Evolutionary conservation across 164 flowering plant species (phyloP).

Genomic region (Brasenia schreberi): DNA sequence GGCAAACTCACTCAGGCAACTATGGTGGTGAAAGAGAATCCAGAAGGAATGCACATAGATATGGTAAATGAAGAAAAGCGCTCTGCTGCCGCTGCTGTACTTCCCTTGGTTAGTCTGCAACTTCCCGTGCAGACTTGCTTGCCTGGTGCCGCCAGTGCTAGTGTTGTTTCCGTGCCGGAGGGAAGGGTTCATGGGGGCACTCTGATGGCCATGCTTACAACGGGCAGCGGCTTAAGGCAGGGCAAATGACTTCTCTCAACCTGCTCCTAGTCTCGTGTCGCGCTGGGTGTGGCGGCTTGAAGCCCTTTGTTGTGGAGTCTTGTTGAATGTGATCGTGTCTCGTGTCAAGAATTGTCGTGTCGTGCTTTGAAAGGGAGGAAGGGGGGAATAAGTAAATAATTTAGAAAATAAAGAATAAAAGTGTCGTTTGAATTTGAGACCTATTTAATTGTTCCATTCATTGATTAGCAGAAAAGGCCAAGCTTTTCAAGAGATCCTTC

Average conservation of each 20-base stretch:
- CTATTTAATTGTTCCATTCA: no score
- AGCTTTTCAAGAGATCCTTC: no score
- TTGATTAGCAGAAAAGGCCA: no score
- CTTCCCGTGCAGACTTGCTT: background rate
- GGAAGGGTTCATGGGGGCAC: constrained; percentile 46
- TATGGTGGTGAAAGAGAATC: background rate
- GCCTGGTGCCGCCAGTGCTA: background rate
- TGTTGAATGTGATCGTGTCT: no score
- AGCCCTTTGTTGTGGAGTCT: no score
- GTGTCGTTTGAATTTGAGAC: no score
- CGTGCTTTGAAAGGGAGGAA: no score
- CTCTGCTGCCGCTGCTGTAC: background rate
- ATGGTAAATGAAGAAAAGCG: background rate
- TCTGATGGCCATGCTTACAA: constrained; percentile 32
- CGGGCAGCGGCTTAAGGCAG: constrained; percentile 7
- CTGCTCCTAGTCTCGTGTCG: no score
- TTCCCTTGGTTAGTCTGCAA: background rate
- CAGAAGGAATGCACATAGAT: background rate
- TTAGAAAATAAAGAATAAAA: no score
- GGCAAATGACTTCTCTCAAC: background rate
- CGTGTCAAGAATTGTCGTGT: no score
- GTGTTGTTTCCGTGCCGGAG: constrained; percentile 26
- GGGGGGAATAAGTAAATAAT: no score
- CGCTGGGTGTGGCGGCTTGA: no score
- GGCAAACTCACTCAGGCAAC: constrained; percentile 26